These are phyloP conservation scores for Mollisiaceae sp. DNA, from an alignment of 2,329 filamentous ascomycete genomes.

Conservation along the genomic window DNA sequence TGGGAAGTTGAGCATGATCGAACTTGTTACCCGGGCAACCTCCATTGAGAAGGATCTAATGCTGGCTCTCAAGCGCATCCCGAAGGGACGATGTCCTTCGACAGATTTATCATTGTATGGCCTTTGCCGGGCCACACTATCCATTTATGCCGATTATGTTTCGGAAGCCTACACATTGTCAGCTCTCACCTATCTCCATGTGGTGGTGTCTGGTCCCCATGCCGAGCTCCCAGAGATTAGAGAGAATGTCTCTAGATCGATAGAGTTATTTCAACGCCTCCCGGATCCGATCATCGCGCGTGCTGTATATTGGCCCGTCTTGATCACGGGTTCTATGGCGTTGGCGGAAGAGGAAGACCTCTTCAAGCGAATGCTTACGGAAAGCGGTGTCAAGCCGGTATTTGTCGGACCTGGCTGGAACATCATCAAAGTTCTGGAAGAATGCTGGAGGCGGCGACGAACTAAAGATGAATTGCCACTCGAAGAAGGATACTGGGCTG, in stretches of 20 bases:
- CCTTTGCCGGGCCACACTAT: slow-evolving; percentile 9
- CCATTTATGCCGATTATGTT: slow-evolving; percentile 10
- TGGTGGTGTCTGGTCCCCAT: slow-evolving; percentile 25
- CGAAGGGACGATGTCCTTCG: not conserved
- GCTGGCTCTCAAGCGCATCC: slow-evolving; percentile 8
- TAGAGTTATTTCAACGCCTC: slow-evolving; percentile 21
- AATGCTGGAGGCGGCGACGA: slow-evolving; percentile 25
- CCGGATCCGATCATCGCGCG: slow-evolving; percentile 13
- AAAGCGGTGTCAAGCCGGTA: not conserved
- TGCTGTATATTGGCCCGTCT: slow-evolving; percentile 26
- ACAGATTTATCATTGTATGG: not conserved
- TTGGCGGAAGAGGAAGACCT: slow-evolving; percentile 14
- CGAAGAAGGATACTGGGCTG: slow-evolving; percentile 1
- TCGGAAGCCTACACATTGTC: slow-evolving; percentile 26
- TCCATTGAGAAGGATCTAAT: slow-evolving; percentile 32
- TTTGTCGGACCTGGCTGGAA: slow-evolving; percentile 15
- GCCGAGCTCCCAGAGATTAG: slow-evolving; percentile 26
- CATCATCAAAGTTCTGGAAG: slow-evolving; percentile 24
- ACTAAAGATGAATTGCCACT: not conserved
- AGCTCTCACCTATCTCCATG: slow-evolving; percentile 29
- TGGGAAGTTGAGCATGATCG: slow-evolving; percentile 49
- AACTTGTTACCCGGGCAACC: slow-evolving; percentile 49
- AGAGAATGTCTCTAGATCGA: slow-evolving; percentile 14
- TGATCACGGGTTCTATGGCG: slow-evolving; percentile 29
- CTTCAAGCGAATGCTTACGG: slow-evolving; percentile 20